Evolutionary conservation across 805 yeast genomes (phyloP).

Genomic region (Zygosaccharomyces bisporus): DNA sequence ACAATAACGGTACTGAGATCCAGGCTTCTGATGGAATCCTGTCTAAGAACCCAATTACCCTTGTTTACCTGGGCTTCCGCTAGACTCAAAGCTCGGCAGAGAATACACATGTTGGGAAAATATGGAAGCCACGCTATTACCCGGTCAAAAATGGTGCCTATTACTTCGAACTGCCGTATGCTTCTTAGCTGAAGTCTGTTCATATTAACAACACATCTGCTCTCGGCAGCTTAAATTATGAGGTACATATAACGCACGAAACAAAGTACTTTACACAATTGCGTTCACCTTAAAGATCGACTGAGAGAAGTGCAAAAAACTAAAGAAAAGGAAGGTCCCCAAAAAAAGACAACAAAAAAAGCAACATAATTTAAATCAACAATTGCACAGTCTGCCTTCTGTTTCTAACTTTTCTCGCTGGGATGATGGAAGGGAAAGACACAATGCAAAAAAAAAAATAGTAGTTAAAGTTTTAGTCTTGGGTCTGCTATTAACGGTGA

Average conservation of each 20-base stretch:
- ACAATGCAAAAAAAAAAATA: background rate
- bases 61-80: background rate
- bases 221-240: slow-evolving; percentile 3
- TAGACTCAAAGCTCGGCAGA: too few relatives aligned
- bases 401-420: background rate
- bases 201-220: background rate
- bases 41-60: background rate
- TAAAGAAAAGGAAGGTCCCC: background rate
- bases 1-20: background rate
- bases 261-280: slow-evolving; percentile 5
- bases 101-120: background rate
- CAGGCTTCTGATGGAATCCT: background rate
- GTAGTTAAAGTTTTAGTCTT: too few relatives aligned
- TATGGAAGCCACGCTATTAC: too few relatives aligned
- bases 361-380: background rate
- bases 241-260: slow-evolving; percentile 6
- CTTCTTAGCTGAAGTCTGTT: background rate
- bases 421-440: background rate
- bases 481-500: too few relatives aligned
- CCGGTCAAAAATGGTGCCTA: too few relatives aligned
- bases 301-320: background rate
- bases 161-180: background rate
- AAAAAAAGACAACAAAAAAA: background rate
- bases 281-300: slow-evolving; percentile 1
- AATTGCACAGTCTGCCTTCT: background rate